A percentile compares a stretch with the other conserved stretches of the same genome.
Evolutionary conservation across 768 basidiomycete species (phyloP).

Genomic region (Cystobasidium tubakii): DNA sequence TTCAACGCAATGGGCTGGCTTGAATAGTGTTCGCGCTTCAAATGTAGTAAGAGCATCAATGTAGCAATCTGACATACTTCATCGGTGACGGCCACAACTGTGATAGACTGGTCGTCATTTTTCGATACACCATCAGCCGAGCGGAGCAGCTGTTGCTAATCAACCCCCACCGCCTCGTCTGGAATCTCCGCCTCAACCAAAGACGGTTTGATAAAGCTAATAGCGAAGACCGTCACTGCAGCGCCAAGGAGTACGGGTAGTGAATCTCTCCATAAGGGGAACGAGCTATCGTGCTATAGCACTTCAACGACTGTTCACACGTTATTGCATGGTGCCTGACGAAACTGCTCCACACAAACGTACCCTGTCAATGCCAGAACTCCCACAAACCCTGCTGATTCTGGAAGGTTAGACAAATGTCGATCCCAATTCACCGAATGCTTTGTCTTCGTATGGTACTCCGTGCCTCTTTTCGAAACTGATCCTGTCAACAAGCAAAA

Average conservation of each 20-base stretch:
- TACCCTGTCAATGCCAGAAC: neutral
- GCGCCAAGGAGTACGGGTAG: neutral
- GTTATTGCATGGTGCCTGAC: too few species aligned
- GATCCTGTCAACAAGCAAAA: slow-evolving; percentile 8
- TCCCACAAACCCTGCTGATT: neutral
- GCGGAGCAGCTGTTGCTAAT: too few species aligned
- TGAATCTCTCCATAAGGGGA: slow-evolving; percentile 5
- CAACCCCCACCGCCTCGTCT: neutral
- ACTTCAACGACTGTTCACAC: neutral
- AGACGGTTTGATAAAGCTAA: neutral
- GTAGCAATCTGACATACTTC: too few species aligned
- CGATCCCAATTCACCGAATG: slow-evolving; percentile 15
- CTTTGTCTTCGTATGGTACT: slow-evolving; percentile 5
- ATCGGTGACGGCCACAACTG: too few species aligned
- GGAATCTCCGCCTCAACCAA: neutral
- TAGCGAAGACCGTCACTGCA: neutral
- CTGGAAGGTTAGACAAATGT: neutral
- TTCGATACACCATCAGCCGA: too few species aligned
- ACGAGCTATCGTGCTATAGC: too few species aligned
- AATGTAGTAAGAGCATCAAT: too few species aligned
- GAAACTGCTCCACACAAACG: neutral
- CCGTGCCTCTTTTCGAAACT: slow-evolving; percentile 15
- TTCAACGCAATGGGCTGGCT: too few species aligned
- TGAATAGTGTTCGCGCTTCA: too few species aligned
- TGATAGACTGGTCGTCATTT: too few species aligned